Conservation (phyloP, 192 early-diverging fungal species). For the Backusella parvicylindrica region DNA sequence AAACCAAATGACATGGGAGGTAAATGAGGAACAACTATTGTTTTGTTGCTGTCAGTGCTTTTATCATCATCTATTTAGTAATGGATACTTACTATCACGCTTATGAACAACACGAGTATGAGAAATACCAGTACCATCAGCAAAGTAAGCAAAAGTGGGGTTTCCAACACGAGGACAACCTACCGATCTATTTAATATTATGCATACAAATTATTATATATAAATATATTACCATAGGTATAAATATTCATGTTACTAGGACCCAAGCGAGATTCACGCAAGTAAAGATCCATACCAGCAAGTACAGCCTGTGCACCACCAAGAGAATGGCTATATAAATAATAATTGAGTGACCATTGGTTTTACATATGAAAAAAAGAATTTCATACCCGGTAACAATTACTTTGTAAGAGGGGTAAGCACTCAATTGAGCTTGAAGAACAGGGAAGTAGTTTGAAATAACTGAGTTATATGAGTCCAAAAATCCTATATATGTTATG, state of each 20-base stretch:
- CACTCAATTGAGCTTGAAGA: neutral
- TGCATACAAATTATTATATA: neutral
- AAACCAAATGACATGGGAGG: conserved; percentile 2
- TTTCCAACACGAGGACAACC: conserved; percentile 17
- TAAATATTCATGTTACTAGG: conserved; percentile 13
- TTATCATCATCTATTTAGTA: neutral
- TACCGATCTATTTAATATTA: neutral
- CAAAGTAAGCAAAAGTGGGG: conserved; percentile 3
- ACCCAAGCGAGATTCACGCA: conserved; percentile 2
- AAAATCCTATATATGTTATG: conserved; percentile 9
- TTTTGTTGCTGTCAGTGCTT: neutral
- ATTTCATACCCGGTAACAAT: conserved; percentile 20
- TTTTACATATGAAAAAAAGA: neutral
- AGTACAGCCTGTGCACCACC: conserved; percentile 27
- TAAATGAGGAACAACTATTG: conserved; percentile 10
- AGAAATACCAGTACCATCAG: conserved; percentile 1
- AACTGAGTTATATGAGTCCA: conserved; percentile 7
- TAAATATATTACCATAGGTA: conserved; percentile 21
- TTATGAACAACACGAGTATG: neutral
- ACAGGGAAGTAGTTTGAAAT: neutral
- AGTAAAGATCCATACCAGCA: conserved; percentile 28
- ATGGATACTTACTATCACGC: conserved; percentile 1
- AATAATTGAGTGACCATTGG: neutral
- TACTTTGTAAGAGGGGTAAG: conserved; percentile 14
- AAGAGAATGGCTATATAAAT: conserved; percentile 23